Evolutionary conservation across 1,284 basidiomycete genomes (phyloP).

Genomic region (Pseudozyma flocculosa): DNA sequence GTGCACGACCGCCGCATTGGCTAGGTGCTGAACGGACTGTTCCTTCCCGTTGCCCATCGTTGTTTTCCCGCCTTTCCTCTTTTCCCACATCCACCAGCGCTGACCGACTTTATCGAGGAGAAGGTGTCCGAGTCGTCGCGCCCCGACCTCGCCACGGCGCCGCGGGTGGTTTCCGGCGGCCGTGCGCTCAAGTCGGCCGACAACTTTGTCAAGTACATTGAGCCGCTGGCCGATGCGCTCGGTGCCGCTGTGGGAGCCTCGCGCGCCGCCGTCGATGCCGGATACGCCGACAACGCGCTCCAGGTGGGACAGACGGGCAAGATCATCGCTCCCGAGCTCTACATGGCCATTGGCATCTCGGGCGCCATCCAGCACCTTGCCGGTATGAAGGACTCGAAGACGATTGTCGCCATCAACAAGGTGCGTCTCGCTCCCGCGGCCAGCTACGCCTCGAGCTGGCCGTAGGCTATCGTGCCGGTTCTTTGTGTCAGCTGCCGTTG

Average conservation of each 20-base stretch:
- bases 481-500: no score
- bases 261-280: constrained; percentile 94
- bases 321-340: constrained; percentile 75
- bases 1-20: neutral
- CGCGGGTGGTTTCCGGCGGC: constrained; percentile 89
- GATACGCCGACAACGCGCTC: constrained; percentile 95
- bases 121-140: constrained; percentile 86
- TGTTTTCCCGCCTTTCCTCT: constrained; percentile 1
- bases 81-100: constrained; percentile 4
- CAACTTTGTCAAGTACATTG: constrained; percentile 82
- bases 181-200: constrained; percentile 92
- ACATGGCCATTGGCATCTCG: constrained; percentile 94
- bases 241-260: constrained; percentile 96
- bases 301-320: constrained; percentile 99
- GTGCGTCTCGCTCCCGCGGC: constrained; percentile 59
- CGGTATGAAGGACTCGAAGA: constrained; percentile 98
- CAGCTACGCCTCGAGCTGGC: no score
- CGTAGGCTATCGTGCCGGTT: no score
- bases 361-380: constrained; percentile 98
- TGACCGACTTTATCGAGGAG: constrained; percentile 75
- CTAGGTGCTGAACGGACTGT: no score
- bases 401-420: constrained; percentile 99
- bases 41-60: neutral
- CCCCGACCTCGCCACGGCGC: constrained; percentile 85
- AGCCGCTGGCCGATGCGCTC: constrained; percentile 88